Evolutionary conservation across 2,329 filamentous ascomycete genomes (phyloP).

Genomic region (Parastagonospora nodorum): DNA sequence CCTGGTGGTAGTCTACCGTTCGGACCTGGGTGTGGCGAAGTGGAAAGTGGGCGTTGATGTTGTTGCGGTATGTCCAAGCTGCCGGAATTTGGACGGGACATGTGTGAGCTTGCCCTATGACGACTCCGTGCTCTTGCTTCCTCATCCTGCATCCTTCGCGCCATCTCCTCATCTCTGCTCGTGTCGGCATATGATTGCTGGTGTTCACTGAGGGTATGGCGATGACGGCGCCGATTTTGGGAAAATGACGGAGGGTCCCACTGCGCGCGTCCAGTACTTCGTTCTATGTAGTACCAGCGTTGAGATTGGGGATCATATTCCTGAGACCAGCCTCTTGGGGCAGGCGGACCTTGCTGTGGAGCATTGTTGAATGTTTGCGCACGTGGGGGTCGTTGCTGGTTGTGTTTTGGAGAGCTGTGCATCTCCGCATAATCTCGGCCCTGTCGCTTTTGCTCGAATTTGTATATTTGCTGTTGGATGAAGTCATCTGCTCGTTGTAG

Average conservation of each 20-base stretch:
- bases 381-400: conserved; percentile 5
- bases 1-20: conserved; percentile 15
- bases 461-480: conserved; percentile 22
- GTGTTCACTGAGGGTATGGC: conserved; percentile 1
- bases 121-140: conserved; percentile 1
- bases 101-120: conserved; percentile 7
- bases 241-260: conserved; percentile 56
- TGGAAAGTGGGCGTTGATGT: background rate
- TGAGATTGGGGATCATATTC: conserved; percentile 65
- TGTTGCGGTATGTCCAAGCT: background rate
- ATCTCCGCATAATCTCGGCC: conserved; percentile 5
- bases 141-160: conserved; percentile 5
- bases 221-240: background rate
- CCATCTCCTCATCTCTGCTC: conserved; percentile 1
- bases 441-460: conserved; percentile 20
- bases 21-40: conserved; percentile 5
- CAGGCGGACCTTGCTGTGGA: conserved; percentile 50
- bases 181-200: conserved; percentile 2
- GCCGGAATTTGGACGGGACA: conserved; percentile 2
- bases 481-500: conserved; percentile 21
- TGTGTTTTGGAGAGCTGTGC: conserved; percentile 5
- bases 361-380: conserved; percentile 10
- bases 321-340: conserved; percentile 60
- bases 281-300: conserved; percentile 68
- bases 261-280: conserved; percentile 63